These are phyloP conservation scores for Balakata baccata DNA, from an alignment of 345 rosid genomes.

Conservation along the genomic window DNA sequence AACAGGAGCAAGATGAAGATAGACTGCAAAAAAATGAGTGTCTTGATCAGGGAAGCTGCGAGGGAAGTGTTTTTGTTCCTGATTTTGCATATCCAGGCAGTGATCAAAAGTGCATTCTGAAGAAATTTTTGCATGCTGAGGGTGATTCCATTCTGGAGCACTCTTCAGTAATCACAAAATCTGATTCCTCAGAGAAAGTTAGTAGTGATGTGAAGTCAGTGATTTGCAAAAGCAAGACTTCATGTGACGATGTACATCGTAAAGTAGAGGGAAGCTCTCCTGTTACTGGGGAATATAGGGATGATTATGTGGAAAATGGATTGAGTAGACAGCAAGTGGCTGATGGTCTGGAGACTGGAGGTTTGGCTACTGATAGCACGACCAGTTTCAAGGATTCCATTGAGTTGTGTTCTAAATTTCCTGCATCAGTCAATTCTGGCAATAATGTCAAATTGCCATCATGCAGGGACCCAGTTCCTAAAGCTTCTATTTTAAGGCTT, in stretches of 20 bases:
- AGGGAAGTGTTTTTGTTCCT: conserved; percentile 30
- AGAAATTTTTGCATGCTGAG: conserved; percentile 30
- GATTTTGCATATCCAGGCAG: conserved; percentile 30
- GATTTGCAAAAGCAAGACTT: conserved; percentile 24
- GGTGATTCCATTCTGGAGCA: conserved; percentile 34
- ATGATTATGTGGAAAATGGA: conserved; percentile 28
- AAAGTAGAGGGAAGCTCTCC: conserved; percentile 33
- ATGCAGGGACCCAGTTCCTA: conserved; percentile 26
- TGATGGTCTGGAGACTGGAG: conserved; percentile 18
- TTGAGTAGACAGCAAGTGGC: conserved; percentile 26
- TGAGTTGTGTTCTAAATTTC: conserved; percentile 24
- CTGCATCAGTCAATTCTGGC: conserved; percentile 33
- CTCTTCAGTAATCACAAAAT: conserved; percentile 25
- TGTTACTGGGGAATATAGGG: conserved; percentile 30
- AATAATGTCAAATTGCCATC: conserved; percentile 37
- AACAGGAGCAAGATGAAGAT: conserved; percentile 38
- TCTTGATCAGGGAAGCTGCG: conserved; percentile 44
- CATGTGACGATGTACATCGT: conserved; percentile 14
- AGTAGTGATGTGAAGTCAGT: conserved; percentile 29
- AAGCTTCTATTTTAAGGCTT: conserved; percentile 44
- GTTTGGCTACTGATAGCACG: conserved; percentile 11
- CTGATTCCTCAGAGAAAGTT: conserved; percentile 28
- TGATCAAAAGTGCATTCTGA: conserved; percentile 27
- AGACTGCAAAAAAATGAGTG: conserved; percentile 42
- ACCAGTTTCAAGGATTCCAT: conserved; percentile 35